phyloP scores from a whole-genome alignment of 2,329 filamentous ascomycete genomes.

The Diaporthe capsici region DNA sequence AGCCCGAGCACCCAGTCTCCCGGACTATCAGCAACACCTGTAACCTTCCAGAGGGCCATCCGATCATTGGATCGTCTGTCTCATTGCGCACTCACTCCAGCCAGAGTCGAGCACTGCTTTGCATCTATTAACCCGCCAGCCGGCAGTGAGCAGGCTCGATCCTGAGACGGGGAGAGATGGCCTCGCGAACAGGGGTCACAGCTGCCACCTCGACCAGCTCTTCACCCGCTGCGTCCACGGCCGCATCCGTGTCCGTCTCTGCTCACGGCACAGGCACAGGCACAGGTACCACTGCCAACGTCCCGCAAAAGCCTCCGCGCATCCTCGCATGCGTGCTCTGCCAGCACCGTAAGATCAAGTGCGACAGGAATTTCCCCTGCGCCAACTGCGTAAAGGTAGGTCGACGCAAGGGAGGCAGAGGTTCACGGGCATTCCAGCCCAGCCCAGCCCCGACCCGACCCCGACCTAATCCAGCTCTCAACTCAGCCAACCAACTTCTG shows the following conservation, averaged over 20 bases:
- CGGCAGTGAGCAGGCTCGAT: slow-evolving; percentile 13
- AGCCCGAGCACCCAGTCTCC: not conserved
- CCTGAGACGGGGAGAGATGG: slow-evolving; percentile 14
- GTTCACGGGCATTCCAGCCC: not conserved
- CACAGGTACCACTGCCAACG: not conserved
- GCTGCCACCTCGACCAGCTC: slow-evolving; percentile 27
- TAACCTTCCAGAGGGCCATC: not conserved
- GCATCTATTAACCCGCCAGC: not conserved
- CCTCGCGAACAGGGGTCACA: slow-evolving; percentile 26
- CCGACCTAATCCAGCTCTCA: not conserved
- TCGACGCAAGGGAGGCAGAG: slow-evolving; percentile 26
- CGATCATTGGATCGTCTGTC: slow-evolving; percentile 14
- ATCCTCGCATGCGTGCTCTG: slow-evolving; percentile 70
- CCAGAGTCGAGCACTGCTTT: not conserved
- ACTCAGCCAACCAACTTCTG: slow-evolving; percentile 5
- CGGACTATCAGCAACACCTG: not conserved
- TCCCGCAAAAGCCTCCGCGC: slow-evolving; percentile 55
- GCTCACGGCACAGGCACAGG: slow-evolving; percentile 13
- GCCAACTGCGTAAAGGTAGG: slow-evolving; percentile 72
- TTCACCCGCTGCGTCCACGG: slow-evolving; percentile 26
- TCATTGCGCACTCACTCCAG: not conserved
- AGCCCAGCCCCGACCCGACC: not conserved
- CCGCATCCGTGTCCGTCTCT: slow-evolving; percentile 15
- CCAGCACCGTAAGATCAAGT: slow-evolving; percentile 75
- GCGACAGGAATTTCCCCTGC: slow-evolving; percentile 71